Conservation (phyloP, 2,329 filamentous ascomycete genomes). For the Fusarium vanettenii region DNA sequence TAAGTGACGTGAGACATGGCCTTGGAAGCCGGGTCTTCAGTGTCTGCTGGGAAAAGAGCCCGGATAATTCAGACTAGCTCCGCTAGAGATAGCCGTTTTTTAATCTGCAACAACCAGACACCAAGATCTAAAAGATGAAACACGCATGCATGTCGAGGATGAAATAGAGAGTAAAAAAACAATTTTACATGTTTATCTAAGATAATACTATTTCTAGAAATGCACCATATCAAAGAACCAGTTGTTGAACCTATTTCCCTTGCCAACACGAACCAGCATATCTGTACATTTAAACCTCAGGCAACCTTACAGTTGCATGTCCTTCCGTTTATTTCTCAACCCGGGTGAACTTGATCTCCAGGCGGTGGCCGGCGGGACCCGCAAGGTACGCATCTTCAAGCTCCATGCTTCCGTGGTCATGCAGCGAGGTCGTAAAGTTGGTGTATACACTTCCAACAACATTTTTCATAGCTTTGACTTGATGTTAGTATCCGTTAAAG, state of each 20-base stretch:
- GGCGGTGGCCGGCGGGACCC: background rate
- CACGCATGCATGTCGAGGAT: background rate
- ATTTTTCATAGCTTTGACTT: background rate
- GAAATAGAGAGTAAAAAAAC: background rate
- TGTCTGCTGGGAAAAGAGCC: background rate
- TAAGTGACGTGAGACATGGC: background rate
- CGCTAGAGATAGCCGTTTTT: background rate
- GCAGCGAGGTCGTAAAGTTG: background rate
- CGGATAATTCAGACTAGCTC: rapidly evolving
- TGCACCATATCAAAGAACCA: background rate
- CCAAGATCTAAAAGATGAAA: background rate
- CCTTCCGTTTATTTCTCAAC: background rate
- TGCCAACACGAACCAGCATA: background rate
- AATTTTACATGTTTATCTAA: background rate
- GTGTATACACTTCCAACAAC: background rate
- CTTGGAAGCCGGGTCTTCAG: background rate
- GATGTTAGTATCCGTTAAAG: background rate
- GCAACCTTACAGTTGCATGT: background rate
- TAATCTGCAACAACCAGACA: background rate
- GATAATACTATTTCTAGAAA: background rate
- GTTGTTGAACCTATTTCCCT: background rate
- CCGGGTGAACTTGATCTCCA: background rate
- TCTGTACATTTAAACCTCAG: background rate
- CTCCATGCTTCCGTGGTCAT: background rate
- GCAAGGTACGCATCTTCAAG: background rate